Conservation (phyloP, 306 rosid species). For the Cyclanthera cordifolia region DNA sequence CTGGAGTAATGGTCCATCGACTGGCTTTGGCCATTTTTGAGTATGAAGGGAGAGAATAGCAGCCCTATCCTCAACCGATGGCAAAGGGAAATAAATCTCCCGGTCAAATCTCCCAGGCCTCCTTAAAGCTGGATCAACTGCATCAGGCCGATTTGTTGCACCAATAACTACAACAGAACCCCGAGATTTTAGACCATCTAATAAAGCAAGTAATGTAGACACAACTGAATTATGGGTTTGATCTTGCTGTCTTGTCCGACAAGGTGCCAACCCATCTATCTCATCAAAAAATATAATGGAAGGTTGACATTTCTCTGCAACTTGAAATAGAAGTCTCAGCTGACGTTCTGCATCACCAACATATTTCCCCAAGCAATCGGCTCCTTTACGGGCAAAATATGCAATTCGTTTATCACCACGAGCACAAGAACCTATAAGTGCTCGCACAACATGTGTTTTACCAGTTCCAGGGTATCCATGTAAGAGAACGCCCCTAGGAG, state of each 20-base stretch:
- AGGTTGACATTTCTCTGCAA: conserved; percentile 95
- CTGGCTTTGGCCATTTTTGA: conserved; percentile 85
- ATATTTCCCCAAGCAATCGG: conserved; percentile 96
- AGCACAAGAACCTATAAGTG: conserved; percentile 93
- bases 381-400: conserved; percentile 97
- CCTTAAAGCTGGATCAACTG: conserved; percentile 90
- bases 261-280: conserved; percentile 96
- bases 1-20: conserved; percentile 60
- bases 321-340: conserved; percentile 87
- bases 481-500: conserved; percentile 93
- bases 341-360: conserved; percentile 99
- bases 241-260: conserved; percentile 84
- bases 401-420: conserved; percentile 84
- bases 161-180: conserved; percentile 96
- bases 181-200: conserved; percentile 94
- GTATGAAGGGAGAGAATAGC: conserved; percentile 94
- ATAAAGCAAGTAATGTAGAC: conserved; percentile 87
- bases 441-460: conserved; percentile 85
- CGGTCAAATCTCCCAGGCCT: conserved; percentile 96
- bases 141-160: conserved; percentile 96
- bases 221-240: conserved; percentile 98
- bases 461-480: conserved; percentile 99
- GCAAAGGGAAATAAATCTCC: conserved; percentile 93
- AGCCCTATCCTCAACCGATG: conserved; percentile 81
- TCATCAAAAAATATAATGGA: conserved; percentile 96